Evolutionary conservation across 306 rosid species (phyloP).

Genomic region (Senna siamea): DNA sequence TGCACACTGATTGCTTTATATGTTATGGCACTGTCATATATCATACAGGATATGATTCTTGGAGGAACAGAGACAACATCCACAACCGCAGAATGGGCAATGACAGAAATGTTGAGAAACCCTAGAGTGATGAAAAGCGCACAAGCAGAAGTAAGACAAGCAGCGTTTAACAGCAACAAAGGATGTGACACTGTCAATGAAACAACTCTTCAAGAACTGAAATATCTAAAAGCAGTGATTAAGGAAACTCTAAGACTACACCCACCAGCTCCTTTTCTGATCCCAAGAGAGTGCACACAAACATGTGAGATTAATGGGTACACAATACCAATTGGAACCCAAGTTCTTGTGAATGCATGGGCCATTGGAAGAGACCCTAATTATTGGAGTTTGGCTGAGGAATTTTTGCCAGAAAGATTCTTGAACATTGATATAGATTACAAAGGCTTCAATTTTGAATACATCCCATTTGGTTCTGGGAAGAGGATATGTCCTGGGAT

Average conservation of each 20-base stretch:
- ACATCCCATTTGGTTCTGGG: background rate
- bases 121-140: constrained; percentile 32
- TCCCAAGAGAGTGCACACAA: constrained; percentile 18
- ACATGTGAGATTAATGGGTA: constrained; percentile 30
- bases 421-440: background rate
- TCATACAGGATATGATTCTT: too few species aligned
- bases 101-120: constrained; percentile 30
- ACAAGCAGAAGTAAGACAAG: constrained; percentile 31
- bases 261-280: constrained; percentile 24
- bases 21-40: too few species aligned
- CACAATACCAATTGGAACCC: background rate
- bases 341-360: background rate
- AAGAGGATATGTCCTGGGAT: constrained; percentile 10
- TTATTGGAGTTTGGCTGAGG: constrained; percentile 29
- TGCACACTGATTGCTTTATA: too few species aligned
- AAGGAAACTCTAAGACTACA: constrained; percentile 36
- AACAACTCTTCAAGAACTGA: constrained; percentile 1
- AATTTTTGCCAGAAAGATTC: constrained; percentile 26
- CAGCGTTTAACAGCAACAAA: background rate
- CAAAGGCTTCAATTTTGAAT: constrained; percentile 9
- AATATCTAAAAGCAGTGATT: constrained; percentile 10
- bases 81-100: background rate
- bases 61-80: too few species aligned
- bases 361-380: constrained; percentile 17
- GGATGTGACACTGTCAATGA: background rate